phyloP scores from a whole-genome alignment of 2,329 filamentous ascomycete species.

The Ciborinia camelliae region DNA sequence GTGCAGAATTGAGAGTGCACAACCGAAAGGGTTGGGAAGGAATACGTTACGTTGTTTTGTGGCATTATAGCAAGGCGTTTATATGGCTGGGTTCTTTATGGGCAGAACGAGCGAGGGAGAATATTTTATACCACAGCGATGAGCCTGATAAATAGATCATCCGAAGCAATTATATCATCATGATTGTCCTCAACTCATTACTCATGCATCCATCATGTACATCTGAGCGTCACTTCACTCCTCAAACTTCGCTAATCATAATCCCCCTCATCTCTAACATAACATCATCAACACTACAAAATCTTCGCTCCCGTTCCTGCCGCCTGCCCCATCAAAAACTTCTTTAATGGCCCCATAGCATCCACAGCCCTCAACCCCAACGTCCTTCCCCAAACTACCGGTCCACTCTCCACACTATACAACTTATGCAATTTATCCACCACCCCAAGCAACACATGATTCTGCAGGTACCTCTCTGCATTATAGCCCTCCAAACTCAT shows the following conservation, averaged over 20 bases:
- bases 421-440: conserved; percentile 91
- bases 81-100: background rate
- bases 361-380: conserved; percentile 75
- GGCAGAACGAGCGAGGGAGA: background rate
- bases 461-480: conserved; percentile 75
- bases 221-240: background rate
- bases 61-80: conserved; percentile 18
- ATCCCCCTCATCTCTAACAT: background rate
- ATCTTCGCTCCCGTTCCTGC: conserved; percentile 52
- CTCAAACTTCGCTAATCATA: background rate
- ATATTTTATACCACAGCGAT: background rate
- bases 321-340: conserved; percentile 77
- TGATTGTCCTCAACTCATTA: background rate
- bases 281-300: conserved; percentile 29
- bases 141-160: background rate
- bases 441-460: conserved; percentile 73
- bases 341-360: conserved; percentile 70
- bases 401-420: conserved; percentile 76
- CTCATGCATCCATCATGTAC: background rate
- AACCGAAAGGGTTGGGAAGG: background rate
- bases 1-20: background rate
- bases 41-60: background rate
- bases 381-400: conserved; percentile 75
- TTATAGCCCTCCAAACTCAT: conserved; percentile 80
- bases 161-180: background rate